phyloP scores from a whole-genome alignment of 2,329 filamentous ascomycete species.

The Neopestalotiopsis sp. region DNA sequence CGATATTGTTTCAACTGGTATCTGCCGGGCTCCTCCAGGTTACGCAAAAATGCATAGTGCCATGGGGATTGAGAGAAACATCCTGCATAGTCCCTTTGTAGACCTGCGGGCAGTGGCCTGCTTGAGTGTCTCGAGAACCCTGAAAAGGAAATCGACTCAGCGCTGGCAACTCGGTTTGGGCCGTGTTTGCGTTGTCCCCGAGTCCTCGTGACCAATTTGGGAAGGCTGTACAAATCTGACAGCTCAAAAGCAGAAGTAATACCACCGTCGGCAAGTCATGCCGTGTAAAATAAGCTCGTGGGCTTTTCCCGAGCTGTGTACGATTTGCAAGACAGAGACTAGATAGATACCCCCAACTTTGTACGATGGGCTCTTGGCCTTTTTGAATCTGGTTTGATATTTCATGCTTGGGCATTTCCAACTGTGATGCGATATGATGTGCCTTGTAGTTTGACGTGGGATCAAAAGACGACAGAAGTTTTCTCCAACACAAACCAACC shows the following conservation, averaged over 20 bases:
- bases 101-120: constrained; percentile 25
- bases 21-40: constrained; percentile 29
- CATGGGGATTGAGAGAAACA: constrained; percentile 24
- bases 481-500: too few relatives aligned
- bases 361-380: neutral
- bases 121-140: neutral
- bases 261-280: neutral
- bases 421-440: neutral
- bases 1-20: constrained; percentile 27
- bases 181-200: neutral
- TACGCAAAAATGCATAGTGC: constrained; percentile 26
- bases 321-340: neutral
- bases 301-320: neutral
- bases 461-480: too few relatives aligned
- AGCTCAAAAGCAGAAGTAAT: neutral
- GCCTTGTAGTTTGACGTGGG: neutral
- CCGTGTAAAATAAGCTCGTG: neutral
- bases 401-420: neutral
- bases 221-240: neutral
- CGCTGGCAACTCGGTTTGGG: neutral
- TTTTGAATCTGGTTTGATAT: neutral
- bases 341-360: neutral
- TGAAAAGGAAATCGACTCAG: neutral
- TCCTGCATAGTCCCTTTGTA: constrained; percentile 28
- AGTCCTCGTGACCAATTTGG: neutral